These are phyloP conservation scores for Oxytropis ochrocephala DNA, from an alignment of 306 rosid species.

Conservation along the genomic window DNA sequence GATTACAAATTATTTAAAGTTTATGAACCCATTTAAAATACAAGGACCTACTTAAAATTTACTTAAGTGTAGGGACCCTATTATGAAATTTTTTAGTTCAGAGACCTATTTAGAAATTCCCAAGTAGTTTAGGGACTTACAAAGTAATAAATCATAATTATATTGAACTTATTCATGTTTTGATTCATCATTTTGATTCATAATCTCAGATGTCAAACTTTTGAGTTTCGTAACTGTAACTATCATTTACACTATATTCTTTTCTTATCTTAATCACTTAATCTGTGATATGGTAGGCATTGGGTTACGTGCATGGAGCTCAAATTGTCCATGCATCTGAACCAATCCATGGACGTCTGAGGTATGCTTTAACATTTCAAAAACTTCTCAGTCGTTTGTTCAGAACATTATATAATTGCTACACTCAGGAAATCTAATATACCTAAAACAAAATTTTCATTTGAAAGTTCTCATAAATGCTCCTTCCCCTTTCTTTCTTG, in stretches of 20 bases:
- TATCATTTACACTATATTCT: neutral
- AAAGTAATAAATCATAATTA: neutral
- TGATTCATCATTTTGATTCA: constrained; percentile 5
- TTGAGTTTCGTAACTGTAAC: neutral
- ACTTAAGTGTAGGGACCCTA: too few species aligned
- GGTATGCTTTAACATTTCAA: constrained; percentile 39
- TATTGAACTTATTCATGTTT: constrained; percentile 6
- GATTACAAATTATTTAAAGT: too few species aligned
- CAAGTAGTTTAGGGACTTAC: too few species aligned
- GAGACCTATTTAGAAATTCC: too few species aligned
- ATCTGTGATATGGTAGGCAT: constrained; percentile 54
- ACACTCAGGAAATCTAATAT: neutral
- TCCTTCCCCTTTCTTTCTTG: constrained; percentile 3
- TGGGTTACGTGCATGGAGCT: constrained; percentile 93
- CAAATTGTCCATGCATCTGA: constrained; percentile 85
- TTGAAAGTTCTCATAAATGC: neutral
- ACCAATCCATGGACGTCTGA: constrained; percentile 92
- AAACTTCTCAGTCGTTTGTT: neutral
- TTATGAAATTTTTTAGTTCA: too few species aligned
- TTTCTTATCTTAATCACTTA: constrained; percentile 16
- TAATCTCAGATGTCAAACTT: constrained; percentile 4
- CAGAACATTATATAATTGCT: constrained; percentile 6
- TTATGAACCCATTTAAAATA: too few species aligned
- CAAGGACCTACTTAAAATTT: too few species aligned
- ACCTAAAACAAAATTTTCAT: neutral